A percentile compares a stretch with the other conserved stretches of the same genome.
phyloP scores from a whole-genome alignment of 495 filamentous ascomycete genomes.

The Beverwykella pulmonaria region DNA sequence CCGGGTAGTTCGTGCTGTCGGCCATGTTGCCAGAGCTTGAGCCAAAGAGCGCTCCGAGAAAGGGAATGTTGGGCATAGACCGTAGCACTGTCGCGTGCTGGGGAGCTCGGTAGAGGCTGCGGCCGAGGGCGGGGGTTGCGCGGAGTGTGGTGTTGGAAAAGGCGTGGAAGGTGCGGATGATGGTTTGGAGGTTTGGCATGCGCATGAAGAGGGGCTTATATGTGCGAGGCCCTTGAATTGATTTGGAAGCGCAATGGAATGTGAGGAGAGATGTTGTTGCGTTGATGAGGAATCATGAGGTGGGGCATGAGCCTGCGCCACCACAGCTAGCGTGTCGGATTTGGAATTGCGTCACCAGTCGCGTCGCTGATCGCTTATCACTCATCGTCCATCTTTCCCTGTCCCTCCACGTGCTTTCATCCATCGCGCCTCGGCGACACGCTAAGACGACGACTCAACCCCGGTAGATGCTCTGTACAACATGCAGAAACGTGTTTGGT shows the following conservation, averaged over 20 bases:
- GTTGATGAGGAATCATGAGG: constrained; percentile 25
- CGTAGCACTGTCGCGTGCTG: constrained; percentile 42
- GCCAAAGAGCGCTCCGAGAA: constrained; percentile 78
- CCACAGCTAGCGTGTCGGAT: constrained; percentile 1
- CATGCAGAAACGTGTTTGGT: no score
- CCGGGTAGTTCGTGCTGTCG: constrained; percentile 74
- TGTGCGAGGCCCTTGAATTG: no score
- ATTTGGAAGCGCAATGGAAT: background rate
- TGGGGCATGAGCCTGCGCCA: constrained; percentile 26
- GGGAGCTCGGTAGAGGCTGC: constrained; percentile 25
- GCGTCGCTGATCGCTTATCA: background rate
- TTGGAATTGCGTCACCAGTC: constrained; percentile 31
- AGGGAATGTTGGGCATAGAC: constrained; percentile 71
- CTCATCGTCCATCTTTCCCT: no score
- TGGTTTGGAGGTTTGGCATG: constrained; percentile 52
- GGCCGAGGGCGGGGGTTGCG: constrained; percentile 1
- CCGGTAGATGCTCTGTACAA: no score
- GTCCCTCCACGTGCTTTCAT: no score
- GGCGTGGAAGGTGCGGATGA: constrained; percentile 58
- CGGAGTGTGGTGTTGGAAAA: constrained; percentile 44
- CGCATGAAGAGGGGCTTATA: no score
- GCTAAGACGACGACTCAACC: no score
- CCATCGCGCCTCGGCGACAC: no score
- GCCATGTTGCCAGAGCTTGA: constrained; percentile 51
- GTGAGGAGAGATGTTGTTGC: background rate